A percentile compares a stretch with the other conserved stretches of the same genome.
phyloP scores from a whole-genome alignment of 208 protist species.

The Trypanosoma mega region DNA sequence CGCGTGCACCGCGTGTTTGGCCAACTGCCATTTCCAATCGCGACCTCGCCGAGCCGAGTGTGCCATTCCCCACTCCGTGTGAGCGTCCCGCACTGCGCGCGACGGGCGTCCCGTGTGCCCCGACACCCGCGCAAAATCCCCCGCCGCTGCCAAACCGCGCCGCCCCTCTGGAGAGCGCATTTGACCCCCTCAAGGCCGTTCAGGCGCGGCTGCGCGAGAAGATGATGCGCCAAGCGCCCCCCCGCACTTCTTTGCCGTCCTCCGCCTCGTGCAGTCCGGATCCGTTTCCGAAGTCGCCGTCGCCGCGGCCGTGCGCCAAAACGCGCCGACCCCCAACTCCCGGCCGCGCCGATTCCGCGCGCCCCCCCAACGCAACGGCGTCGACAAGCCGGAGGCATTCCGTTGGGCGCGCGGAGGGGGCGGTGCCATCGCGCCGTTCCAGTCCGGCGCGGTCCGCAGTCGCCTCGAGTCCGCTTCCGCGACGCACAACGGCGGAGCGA shows the following conservation, averaged over 20 bases:
- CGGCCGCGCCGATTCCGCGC: background rate
- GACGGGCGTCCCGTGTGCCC: too few species aligned
- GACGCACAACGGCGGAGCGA: conserved; percentile 31
- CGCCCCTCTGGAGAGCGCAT: conserved; percentile 6
- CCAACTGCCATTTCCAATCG: too few species aligned
- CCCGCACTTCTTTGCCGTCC: background rate
- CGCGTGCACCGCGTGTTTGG: too few species aligned
- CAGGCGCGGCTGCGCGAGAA: conserved; percentile 59
- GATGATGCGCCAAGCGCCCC: conserved; percentile 23
- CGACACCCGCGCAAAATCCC: background rate
- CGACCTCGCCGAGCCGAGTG: too few species aligned
- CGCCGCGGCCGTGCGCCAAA: too few species aligned
- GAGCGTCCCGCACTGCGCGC: too few species aligned
- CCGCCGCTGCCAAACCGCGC: background rate
- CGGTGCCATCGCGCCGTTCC: conserved; percentile 4
- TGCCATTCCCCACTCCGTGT: too few species aligned
- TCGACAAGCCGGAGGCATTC: too few species aligned
- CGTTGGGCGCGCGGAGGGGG: background rate
- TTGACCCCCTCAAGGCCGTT: conserved; percentile 58
- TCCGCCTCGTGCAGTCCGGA: too few species aligned
- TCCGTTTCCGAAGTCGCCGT: conserved; percentile 1
- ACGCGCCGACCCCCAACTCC: background rate
- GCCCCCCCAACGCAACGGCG: too few species aligned
- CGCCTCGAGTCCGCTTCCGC: conserved; percentile 15
- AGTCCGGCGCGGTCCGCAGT: background rate